Conservation (phyloP, 768 basidiomycete genomes). For the Agaricus subrufescens region DNA sequence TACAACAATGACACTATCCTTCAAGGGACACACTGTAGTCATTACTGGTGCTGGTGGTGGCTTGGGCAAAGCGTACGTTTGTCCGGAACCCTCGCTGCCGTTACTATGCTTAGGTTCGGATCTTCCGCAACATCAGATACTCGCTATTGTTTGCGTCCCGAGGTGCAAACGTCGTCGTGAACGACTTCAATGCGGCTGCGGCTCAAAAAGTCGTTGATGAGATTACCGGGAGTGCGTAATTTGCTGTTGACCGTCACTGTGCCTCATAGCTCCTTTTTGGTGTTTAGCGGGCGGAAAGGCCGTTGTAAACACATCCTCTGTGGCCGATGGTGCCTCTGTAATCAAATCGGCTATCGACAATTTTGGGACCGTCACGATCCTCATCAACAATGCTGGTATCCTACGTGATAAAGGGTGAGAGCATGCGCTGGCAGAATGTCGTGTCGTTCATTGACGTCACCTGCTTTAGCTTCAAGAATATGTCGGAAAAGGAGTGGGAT, state of each 20-base stretch:
- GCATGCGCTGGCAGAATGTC: neutral
- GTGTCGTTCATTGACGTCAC: neutral
- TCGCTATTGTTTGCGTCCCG: slow-evolving; percentile 88
- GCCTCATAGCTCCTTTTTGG: neutral
- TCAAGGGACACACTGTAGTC: slow-evolving; percentile 88
- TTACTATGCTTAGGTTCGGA: slow-evolving; percentile 8
- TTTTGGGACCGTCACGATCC: slow-evolving; percentile 80
- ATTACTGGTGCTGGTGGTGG: slow-evolving; percentile 97
- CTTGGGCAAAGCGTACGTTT: slow-evolving; percentile 80
- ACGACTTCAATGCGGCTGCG: slow-evolving; percentile 84
- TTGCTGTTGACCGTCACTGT: neutral
- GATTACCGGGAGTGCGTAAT: slow-evolving; percentile 65
- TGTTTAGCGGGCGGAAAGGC: slow-evolving; percentile 82
- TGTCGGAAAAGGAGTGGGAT: slow-evolving; percentile 94
- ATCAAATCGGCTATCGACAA: slow-evolving; percentile 81
- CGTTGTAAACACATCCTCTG: slow-evolving; percentile 80
- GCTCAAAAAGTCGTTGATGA: slow-evolving; percentile 92
- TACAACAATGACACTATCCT: slow-evolving; percentile 54
- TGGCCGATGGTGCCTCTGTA: slow-evolving; percentile 81
- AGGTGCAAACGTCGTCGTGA: slow-evolving; percentile 93
- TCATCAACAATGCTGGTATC: slow-evolving; percentile 97
- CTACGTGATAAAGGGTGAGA: slow-evolving; percentile 72
- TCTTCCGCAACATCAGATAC: slow-evolving; percentile 50
- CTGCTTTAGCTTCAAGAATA: slow-evolving; percentile 83
- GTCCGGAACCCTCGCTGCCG: neutral